These are phyloP conservation scores for Penicillium sp. DNA, from an alignment of 2,329 filamentous ascomycete genomes.

Conservation along the genomic window DNA sequence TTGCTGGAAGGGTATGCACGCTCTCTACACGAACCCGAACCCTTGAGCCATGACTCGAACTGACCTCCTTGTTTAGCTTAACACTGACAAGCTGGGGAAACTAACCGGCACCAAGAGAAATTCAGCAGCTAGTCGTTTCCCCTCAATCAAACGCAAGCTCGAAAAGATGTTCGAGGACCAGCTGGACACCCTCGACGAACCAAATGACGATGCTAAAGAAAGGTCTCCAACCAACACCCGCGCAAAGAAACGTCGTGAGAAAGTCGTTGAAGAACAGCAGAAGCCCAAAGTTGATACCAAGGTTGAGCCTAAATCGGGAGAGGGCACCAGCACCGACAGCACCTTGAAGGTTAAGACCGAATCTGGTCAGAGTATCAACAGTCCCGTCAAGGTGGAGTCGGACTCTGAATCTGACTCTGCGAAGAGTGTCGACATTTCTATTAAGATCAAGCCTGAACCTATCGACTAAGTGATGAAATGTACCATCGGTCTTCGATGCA, in stretches of 20 bases:
- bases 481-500: neutral
- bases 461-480: neutral
- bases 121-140: neutral
- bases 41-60: neutral
- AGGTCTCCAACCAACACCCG: neutral
- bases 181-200: neutral
- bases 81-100: neutral
- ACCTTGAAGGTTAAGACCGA: neutral
- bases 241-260: neutral
- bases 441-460: neutral
- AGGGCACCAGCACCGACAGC: neutral
- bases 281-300: neutral
- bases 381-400: neutral
- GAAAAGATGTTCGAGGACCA: neutral
- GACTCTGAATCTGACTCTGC: neutral
- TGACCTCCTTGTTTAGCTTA: neutral
- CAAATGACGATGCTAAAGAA: too few relatives aligned
- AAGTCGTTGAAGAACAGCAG: neutral
- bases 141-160: neutral
- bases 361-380: neutral
- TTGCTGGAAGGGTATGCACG: neutral
- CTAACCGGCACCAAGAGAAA: neutral
- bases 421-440: neutral
- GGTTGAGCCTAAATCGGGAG: neutral
- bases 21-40: fast-evolving